Conservation (phyloP, 331 rosid genomes). For the Quercus phellos region DNA sequence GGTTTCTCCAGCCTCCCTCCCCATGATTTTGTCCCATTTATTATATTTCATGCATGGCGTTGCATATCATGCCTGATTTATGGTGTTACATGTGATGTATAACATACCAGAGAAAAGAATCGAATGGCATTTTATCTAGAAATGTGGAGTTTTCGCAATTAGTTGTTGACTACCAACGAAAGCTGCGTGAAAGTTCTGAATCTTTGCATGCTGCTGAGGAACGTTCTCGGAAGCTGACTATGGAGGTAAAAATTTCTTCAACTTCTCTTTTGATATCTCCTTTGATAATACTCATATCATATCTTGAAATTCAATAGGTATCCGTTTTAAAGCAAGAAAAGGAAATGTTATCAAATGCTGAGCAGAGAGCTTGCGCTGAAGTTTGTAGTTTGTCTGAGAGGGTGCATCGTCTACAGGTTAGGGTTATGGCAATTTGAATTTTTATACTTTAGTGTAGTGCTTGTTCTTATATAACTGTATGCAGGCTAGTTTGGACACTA, state of each 20-base stretch:
- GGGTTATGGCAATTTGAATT: not conserved
- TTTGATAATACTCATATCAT: constrained; percentile 4
- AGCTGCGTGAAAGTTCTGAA: constrained; percentile 78
- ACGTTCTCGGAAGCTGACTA: constrained; percentile 52
- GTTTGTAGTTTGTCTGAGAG: constrained; percentile 76
- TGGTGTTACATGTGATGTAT: constrained; percentile 1
- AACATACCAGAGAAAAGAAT: constrained; percentile 59
- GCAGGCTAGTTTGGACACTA: constrained; percentile 82
- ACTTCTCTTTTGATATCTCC: not conserved
- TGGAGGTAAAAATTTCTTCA: constrained; percentile 64
- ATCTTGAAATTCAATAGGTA: constrained; percentile 35
- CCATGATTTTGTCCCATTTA: not conserved
- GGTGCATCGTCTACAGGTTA: constrained; percentile 83
- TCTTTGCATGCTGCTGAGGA: constrained; percentile 67
- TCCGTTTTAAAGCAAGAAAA: constrained; percentile 71
- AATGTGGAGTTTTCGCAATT: constrained; percentile 86
- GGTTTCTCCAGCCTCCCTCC: not conserved
- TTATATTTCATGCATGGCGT: not conserved
- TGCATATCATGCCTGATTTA: not conserved
- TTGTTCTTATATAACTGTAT: constrained; percentile 31
- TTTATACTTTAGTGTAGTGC: not conserved
- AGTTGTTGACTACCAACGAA: constrained; percentile 73
- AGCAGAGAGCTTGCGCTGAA: constrained; percentile 85
- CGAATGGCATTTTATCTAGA: constrained; percentile 60
- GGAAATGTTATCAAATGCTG: constrained; percentile 79